Evolutionary conservation across 2,329 filamentous ascomycete species (phyloP).

Genomic region (Paramyrothecium sp.): DNA sequence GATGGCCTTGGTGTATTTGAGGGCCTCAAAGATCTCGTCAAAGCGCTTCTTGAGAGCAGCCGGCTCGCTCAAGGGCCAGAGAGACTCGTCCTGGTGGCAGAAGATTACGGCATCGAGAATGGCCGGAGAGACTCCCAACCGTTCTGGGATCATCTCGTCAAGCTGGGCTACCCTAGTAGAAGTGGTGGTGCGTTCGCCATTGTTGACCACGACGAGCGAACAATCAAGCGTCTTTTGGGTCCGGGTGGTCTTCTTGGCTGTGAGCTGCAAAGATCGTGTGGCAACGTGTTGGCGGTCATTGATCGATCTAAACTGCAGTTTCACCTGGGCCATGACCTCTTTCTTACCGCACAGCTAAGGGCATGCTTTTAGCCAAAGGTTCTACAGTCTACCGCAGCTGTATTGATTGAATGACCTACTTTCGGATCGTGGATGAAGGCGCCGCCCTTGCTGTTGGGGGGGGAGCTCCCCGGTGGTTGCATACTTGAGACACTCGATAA

Average conservation of each 20-base stretch:
- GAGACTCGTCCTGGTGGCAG: constrained; percentile 95
- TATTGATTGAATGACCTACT: constrained; percentile 45
- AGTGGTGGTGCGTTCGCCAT: constrained; percentile 75
- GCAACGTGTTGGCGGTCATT: constrained; percentile 78
- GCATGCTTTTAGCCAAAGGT: too few relatives aligned
- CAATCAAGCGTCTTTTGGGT: constrained; percentile 84
- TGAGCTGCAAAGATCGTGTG: constrained; percentile 81
- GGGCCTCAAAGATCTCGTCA: constrained; percentile 95
- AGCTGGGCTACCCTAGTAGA: constrained; percentile 81
- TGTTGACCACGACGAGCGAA: constrained; percentile 70
- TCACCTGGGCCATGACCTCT: constrained; percentile 87
- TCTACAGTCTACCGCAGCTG: too few relatives aligned
- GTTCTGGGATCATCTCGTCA: constrained; percentile 78
- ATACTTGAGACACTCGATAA: constrained; percentile 98
- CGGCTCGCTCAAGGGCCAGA: constrained; percentile 95
- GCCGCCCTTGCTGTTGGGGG: constrained; percentile 83
- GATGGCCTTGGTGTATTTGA: constrained; percentile 96
- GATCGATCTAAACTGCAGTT: constrained; percentile 80
- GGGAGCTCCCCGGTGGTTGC: constrained; percentile 92
- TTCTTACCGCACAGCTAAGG: constrained; percentile 73
- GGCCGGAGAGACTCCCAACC: constrained; percentile 85
- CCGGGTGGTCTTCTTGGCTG: constrained; percentile 75
- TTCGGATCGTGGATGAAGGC: constrained; percentile 97
- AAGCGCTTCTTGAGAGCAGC: constrained; percentile 86
- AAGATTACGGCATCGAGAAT: constrained; percentile 96